phyloP scores from a whole-genome alignment of 257 asterid species.

The Coffea canephora region DNA sequence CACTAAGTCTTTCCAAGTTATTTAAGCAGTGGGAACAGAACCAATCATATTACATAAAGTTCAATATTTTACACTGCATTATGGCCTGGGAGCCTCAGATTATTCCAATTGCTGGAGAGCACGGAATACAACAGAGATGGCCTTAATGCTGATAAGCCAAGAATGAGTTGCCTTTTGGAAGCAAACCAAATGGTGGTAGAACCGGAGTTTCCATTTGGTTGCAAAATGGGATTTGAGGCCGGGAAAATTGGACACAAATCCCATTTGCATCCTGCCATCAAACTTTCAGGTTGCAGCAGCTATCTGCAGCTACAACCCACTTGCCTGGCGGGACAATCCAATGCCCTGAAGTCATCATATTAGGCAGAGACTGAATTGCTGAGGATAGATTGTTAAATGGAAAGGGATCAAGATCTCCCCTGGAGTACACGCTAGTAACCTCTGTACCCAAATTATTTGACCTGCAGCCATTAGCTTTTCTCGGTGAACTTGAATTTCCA shows the following conservation, averaged over 20 bases:
- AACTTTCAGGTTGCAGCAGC: constrained; percentile 48
- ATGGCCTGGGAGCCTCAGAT: constrained; percentile 25
- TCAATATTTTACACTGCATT: constrained; percentile 24
- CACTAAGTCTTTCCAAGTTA: constrained; percentile 5
- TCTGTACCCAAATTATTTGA: constrained; percentile 36
- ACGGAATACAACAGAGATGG: constrained; percentile 11
- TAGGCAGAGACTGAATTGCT: constrained; percentile 31
- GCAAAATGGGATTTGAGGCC: constrained; percentile 31
- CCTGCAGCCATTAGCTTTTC: constrained; percentile 25
- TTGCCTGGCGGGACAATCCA: constrained; percentile 33
- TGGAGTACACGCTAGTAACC: constrained; percentile 30
- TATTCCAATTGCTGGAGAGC: constrained; percentile 11
- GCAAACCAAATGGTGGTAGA: constrained; percentile 36
- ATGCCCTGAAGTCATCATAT: constrained; percentile 36
- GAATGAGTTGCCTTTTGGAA: constrained; percentile 59
- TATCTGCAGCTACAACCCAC: constrained; percentile 42
- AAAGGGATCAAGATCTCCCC: constrained; percentile 38
- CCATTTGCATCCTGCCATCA: constrained; percentile 23
- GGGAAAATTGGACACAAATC: constrained; percentile 16
- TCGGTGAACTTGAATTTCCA: constrained; percentile 29
- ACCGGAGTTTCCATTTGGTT: constrained; percentile 29
- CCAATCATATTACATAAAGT: not conserved
- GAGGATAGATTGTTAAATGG: constrained; percentile 33
- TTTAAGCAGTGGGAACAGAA: not conserved
- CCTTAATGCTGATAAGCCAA: constrained; percentile 57